Conservation (phyloP, 2,329 filamentous ascomycete species). For the Xylariaceae sp. region DNA sequence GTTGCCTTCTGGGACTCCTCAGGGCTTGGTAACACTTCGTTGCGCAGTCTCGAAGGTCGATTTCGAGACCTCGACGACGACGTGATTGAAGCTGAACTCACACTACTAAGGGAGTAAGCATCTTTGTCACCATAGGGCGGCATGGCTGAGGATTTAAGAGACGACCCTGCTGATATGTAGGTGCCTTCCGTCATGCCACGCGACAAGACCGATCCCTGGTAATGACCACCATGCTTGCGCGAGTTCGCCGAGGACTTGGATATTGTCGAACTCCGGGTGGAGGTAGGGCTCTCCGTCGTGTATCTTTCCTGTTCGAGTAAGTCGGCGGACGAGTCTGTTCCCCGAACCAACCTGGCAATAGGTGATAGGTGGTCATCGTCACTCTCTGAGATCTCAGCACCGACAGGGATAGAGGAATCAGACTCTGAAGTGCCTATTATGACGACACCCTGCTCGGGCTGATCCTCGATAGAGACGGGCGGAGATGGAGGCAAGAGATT, state of each 20-base stretch:
- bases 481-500: constrained; percentile 75
- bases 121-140: constrained; percentile 38
- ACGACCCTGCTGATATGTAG: constrained; percentile 64
- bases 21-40: constrained; percentile 76
- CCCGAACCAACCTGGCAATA: constrained; percentile 68
- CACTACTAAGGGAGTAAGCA: constrained; percentile 51
- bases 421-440: constrained; percentile 52
- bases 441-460: constrained; percentile 48
- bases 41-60: constrained; percentile 66
- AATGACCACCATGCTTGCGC: constrained; percentile 42
- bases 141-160: constrained; percentile 38
- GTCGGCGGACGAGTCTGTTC: constrained; percentile 59
- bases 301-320: constrained; percentile 55
- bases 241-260: constrained; percentile 53
- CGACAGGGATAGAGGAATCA: constrained; percentile 51
- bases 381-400: constrained; percentile 62
- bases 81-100: constrained; percentile 45
- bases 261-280: constrained; percentile 58
- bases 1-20: constrained; percentile 61
- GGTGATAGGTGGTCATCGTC: constrained; percentile 76
- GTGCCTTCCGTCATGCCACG: constrained; percentile 59
- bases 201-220: constrained; percentile 48
- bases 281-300: constrained; percentile 63
- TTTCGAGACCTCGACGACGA: constrained; percentile 42
- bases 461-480: constrained; percentile 74